A percentile compares a stretch with the other conserved stretches of the same genome.
Evolutionary conservation across 2,329 filamentous ascomycete genomes (phyloP).

Genomic region (Onygenales sp.): DNA sequence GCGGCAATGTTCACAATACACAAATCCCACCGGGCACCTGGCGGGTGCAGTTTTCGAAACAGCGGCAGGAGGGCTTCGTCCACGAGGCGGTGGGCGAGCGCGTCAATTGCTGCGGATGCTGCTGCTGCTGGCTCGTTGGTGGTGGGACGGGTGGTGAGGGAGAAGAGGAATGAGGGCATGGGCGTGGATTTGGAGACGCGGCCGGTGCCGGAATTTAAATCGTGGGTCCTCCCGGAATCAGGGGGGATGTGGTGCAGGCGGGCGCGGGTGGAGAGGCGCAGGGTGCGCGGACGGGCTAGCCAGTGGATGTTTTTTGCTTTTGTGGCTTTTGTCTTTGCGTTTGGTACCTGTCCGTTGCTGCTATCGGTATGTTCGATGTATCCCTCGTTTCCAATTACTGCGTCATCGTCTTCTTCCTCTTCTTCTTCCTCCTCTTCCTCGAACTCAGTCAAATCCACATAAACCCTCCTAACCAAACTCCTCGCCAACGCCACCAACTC

Average conservation of each 20-base stretch:
- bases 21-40: slow-evolving; percentile 64
- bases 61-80: slow-evolving; percentile 59
- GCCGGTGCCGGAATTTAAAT: not conserved
- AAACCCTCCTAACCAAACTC: slow-evolving; percentile 70
- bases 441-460: slow-evolving; percentile 58
- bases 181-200: slow-evolving; percentile 67
- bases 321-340: not conserved
- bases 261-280: slow-evolving; percentile 71
- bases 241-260: slow-evolving; percentile 29
- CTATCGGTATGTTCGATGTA: not conserved
- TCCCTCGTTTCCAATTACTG: slow-evolving; percentile 5
- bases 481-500: slow-evolving; percentile 60
- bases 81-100: slow-evolving; percentile 59
- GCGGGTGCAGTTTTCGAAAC: slow-evolving; percentile 64
- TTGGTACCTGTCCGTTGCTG: slow-evolving; percentile 8
- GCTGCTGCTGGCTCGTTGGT: not conserved
- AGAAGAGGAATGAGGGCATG: slow-evolving; percentile 66
- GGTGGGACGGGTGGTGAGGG: slow-evolving; percentile 28
- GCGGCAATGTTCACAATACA: slow-evolving; percentile 80
- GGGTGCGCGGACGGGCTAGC: slow-evolving; percentile 70
- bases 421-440: slow-evolving; percentile 21
- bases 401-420: slow-evolving; percentile 8
- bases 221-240: no score
- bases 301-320: slow-evolving; percentile 39
- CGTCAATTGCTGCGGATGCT: slow-evolving; percentile 41